A percentile compares a stretch with the other conserved stretches of the same genome.
These are phyloP conservation scores for Sporothrix sp. DNA, from an alignment of 2,329 filamentous ascomycete species.

Conservation along the genomic window DNA sequence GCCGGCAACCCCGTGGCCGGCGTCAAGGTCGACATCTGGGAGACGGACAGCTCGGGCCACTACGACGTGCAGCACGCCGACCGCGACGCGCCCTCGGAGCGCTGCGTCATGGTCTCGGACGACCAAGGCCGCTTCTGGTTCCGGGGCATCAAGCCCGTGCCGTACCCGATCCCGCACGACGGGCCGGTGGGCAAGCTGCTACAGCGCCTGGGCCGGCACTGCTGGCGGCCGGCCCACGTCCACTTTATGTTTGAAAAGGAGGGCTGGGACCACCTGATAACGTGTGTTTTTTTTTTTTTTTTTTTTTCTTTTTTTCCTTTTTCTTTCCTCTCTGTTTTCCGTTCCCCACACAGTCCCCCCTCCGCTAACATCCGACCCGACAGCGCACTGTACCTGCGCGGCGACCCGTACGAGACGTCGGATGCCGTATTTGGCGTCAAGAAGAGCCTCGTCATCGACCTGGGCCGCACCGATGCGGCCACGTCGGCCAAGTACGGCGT, in stretches of 20 bases:
- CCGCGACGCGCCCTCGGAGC: conserved; percentile 55
- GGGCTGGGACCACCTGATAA: conserved; percentile 72
- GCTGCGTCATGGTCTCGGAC: conserved; percentile 57
- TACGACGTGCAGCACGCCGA: conserved; percentile 73
- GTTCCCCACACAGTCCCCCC: conserved; percentile 30
- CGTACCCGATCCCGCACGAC: conserved; percentile 77
- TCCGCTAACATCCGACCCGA: conserved; percentile 7
- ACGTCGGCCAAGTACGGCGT: conserved; percentile 54
- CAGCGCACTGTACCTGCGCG: conserved; percentile 66
- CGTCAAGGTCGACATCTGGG: conserved; percentile 75
- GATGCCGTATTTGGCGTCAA: conserved; percentile 87
- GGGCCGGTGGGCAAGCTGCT: conserved; percentile 71
- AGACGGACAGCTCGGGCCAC: conserved; percentile 68
- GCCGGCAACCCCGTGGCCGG: conserved; percentile 50
- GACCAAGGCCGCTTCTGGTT: conserved; percentile 73
- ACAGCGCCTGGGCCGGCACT: conserved; percentile 57
- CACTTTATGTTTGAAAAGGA: conserved; percentile 83
- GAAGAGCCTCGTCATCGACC: conserved; percentile 62
- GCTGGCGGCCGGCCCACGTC: conserved; percentile 67
- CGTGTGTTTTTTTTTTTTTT: conserved; percentile 44
- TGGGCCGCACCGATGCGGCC: conserved; percentile 39
- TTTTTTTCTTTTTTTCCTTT: background rate
- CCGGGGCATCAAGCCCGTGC: conserved; percentile 72
- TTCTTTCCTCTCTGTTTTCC: background rate
- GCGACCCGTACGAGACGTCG: conserved; percentile 71